Percentiles rank a stretch among this genome's conserved stretches.
Conservation (phyloP, 1,139 yeast genomes). For the Pneumocystis jirovecii region DNA sequence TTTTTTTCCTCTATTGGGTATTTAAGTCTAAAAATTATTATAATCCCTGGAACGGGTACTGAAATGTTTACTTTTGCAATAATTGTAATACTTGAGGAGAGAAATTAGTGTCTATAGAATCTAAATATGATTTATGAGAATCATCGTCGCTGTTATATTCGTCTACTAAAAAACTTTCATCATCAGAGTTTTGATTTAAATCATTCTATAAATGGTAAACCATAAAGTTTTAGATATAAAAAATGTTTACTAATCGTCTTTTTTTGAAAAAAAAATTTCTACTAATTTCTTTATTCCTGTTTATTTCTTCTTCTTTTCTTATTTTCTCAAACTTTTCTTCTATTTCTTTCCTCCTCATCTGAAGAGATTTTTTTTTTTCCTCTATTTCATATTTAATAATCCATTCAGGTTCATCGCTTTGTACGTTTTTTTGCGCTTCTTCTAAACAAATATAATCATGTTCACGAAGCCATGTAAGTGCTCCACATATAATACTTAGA, state of each 20-base stretch:
- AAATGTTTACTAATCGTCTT: background rate
- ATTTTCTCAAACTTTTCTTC: constrained; percentile 27
- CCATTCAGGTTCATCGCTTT: constrained; percentile 24
- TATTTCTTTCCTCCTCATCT: constrained; percentile 26
- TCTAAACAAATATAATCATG: constrained; percentile 18
- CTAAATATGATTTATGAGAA: background rate
- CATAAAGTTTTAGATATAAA: background rate
- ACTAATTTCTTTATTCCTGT: constrained; percentile 9
- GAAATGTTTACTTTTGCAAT: constrained; percentile 3
- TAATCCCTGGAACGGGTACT: background rate
- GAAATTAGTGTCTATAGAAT: background rate
- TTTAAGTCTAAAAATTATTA: background rate
- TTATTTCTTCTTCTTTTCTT: constrained; percentile 16
- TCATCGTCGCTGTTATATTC: background rate
- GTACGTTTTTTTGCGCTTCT: background rate
- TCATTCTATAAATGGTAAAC: background rate
- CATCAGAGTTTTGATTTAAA: background rate
- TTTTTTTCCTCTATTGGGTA: background rate
- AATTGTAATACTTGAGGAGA: constrained; percentile 10
- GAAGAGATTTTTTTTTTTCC: constrained; percentile 21
- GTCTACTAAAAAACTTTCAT: background rate
- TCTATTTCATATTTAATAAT: constrained; percentile 23
- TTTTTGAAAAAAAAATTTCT: background rate
- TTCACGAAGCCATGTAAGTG: constrained; percentile 73
- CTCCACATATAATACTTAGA: constrained; percentile 49